These are phyloP conservation scores for Tolypocladium endophyticum DNA, from an alignment of 2,329 filamentous ascomycete genomes.

Conservation along the genomic window DNA sequence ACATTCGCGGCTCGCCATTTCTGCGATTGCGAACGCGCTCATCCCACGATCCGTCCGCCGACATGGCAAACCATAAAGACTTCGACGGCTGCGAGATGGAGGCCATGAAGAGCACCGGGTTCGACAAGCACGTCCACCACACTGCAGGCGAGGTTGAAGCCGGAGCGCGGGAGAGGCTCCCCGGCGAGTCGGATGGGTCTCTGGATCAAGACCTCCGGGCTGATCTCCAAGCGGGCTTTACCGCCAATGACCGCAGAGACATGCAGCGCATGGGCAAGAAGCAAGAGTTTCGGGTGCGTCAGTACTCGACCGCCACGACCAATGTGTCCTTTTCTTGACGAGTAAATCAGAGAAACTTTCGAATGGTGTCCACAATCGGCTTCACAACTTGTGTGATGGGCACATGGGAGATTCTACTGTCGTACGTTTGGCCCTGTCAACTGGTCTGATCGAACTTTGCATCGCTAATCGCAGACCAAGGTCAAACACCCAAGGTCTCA, in stretches of 20 bases:
- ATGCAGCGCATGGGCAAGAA: slow-evolving; percentile 13
- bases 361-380: slow-evolving; percentile 33
- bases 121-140: background rate
- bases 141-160: background rate
- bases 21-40: background rate
- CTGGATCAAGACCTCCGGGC: slow-evolving; percentile 4
- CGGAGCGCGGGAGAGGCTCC: background rate
- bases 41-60: background rate
- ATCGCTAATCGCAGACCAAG: slow-evolving; percentile 19
- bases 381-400: slow-evolving; percentile 36
- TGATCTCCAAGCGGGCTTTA: slow-evolving; percentile 3
- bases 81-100: background rate
- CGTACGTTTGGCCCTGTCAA: slow-evolving; percentile 18
- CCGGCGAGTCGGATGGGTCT: background rate
- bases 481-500: slow-evolving; percentile 13
- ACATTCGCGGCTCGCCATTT: background rate
- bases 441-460: background rate
- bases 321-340: background rate
- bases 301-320: background rate
- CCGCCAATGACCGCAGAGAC: slow-evolving; percentile 7
- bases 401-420: slow-evolving; percentile 30
- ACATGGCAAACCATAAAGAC: background rate
- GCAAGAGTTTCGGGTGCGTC: slow-evolving; percentile 5
- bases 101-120: background rate
- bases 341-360: slow-evolving; percentile 27